These are phyloP conservation scores for Solanum pennellii DNA, from an alignment of 257 asterid species.

Conservation along the genomic window DNA sequence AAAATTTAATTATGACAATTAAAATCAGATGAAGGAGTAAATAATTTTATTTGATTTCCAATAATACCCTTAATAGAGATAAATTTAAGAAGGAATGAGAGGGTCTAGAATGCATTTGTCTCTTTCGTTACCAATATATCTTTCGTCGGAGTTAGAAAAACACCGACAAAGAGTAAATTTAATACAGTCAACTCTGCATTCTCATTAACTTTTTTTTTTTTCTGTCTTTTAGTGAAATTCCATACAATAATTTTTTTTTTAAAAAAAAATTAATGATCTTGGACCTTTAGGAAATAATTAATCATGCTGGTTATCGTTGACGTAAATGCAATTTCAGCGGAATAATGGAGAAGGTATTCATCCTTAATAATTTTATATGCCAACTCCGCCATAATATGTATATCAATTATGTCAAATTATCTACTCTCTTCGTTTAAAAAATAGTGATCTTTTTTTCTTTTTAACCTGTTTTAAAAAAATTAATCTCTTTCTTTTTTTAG, in stretches of 20 bases:
- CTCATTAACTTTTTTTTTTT: neutral
- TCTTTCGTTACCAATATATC: neutral
- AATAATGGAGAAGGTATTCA: neutral
- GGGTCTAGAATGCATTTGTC: neutral
- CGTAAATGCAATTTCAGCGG: neutral
- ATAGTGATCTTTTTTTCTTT: accelerated
- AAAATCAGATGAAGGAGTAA: too few species aligned
- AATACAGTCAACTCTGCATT: neutral
- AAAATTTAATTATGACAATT: too few species aligned
- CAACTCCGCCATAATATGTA: neutral
- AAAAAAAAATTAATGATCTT: neutral
- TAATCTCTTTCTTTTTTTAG: too few species aligned
- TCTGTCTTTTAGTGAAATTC: neutral
- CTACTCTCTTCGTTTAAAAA: accelerated
- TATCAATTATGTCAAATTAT: too few species aligned
- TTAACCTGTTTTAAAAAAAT: too few species aligned
- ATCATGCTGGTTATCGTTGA: neutral
- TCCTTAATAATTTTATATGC: neutral
- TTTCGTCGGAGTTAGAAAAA: neutral
- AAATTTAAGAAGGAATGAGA: neutral
- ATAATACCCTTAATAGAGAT: neutral
- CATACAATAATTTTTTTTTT: neutral
- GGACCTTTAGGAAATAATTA: neutral
- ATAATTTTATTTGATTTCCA: neutral
- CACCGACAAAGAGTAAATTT: neutral